Evolutionary conservation across 2,329 filamentous ascomycete species (phyloP), one percentile per base, ranked within the genome.

Genomic region (Aspergillus sp.): DNA sequence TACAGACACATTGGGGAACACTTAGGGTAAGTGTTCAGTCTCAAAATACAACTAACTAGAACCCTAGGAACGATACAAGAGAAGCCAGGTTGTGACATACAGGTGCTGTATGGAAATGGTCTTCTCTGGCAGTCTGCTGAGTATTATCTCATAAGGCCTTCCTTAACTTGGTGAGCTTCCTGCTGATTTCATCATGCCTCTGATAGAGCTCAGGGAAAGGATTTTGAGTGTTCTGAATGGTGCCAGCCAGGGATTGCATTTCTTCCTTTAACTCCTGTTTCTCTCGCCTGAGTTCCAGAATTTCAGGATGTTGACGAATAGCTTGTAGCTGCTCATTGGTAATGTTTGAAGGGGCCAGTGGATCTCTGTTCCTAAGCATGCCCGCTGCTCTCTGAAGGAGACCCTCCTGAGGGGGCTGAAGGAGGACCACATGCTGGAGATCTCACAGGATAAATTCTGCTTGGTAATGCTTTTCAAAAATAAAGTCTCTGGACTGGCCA

Each of bases 311-410:
- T 38, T 7, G 15, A 15, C 35, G 9, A 19, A 17, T 17, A n/a
- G 35, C 35, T 2, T 7, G 35, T 15, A 7, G 12, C 12, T 38
- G 35, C 35, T 15, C 15, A 10, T 38, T 15, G 7, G 35, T 38
- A 17, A 38, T 5, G 12, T 10, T 10, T 2, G 15, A 38, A 15
- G 35, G 35, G 4, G 35, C 35, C 12, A 38, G 12, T 17, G 35
- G 35, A 38, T 38, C 58, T 37, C 53, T 55, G 32, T 62, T 38
- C 35, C 35, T 38, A 38, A 38, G 17, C 35, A 38, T 38, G 35
- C 35, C n/a, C 35, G 17, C 35, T 19, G 35, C 35, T 38, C 35
- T 38, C 35, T 38, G 35, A 38, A 38, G 35, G 10, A 38, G 17
- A 38, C n/a, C 35, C 35, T 38, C 35, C 35, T 38, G 35, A 38